phyloP scores from a whole-genome alignment of 768 basidiomycete species.

The Dendrothele bispora region DNA sequence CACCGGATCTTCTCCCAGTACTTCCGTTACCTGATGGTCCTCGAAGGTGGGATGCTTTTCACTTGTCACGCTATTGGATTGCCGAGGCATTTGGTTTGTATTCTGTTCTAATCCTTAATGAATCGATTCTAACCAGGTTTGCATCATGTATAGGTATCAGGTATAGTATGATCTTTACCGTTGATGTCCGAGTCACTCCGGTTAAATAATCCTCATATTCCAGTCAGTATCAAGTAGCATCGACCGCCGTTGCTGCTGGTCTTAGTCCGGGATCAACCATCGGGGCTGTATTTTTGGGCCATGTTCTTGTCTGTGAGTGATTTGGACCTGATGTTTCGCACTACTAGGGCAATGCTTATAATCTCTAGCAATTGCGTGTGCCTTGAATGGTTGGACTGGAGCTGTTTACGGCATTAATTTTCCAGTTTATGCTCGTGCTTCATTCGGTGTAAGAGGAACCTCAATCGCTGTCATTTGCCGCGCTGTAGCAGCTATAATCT shows the following conservation, averaged over 20 bases:
- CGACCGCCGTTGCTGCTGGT: constrained; percentile 13
- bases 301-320: constrained; percentile 16
- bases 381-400: constrained; percentile 17
- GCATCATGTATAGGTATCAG: too few species aligned
- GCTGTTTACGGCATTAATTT: constrained; percentile 20
- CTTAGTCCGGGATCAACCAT: constrained; percentile 17
- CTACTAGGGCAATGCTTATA: too few species aligned
- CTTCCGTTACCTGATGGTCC: constrained; percentile 1
- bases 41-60: constrained; percentile 14
- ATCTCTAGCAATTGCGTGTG: constrained; percentile 15
- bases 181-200: neutral
- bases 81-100: constrained; percentile 18
- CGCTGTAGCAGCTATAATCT: constrained; percentile 8
- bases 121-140: constrained; percentile 7
- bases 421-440: constrained; percentile 15
- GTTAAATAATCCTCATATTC: neutral
- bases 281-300: constrained; percentile 17
- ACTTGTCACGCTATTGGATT: constrained; percentile 17
- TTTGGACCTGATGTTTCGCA: too few species aligned
- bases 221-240: constrained; percentile 22
- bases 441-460: constrained; percentile 17
- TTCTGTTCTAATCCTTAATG: neutral
- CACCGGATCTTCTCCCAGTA: constrained; percentile 17
- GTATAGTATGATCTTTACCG: neutral
- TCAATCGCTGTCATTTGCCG: constrained; percentile 18